Evolutionary conservation across 2,329 filamentous ascomycete genomes (phyloP).

Genomic region (Elsinoe fawcettii): DNA sequence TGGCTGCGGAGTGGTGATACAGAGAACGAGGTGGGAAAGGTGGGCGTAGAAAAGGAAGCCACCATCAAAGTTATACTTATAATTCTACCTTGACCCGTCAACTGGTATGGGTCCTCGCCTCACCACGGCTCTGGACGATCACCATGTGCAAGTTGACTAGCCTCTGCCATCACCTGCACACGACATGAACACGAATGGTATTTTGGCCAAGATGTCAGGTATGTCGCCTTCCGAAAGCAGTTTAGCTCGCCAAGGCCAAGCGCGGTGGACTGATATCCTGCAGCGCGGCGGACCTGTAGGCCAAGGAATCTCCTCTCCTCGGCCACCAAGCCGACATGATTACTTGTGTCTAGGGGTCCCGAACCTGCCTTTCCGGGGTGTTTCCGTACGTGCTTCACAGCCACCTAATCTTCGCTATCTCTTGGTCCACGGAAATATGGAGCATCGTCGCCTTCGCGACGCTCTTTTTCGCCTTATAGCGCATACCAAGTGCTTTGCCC

Average conservation of each 20-base stretch:
- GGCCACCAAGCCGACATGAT: not conserved
- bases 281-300: not conserved
- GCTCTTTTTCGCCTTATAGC: not conserved
- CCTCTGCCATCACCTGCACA: not conserved
- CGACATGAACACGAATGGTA: not conserved
- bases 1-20: constrained; percentile 1
- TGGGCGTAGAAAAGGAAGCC: not conserved
- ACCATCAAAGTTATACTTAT: not conserved
- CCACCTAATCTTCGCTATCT: not conserved
- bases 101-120: not conserved
- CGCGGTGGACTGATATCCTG: not conserved
- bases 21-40: not conserved
- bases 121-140: not conserved
- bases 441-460: not conserved
- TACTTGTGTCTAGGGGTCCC: not conserved
- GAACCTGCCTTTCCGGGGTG: not conserved
- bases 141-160: not conserved
- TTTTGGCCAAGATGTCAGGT: not conserved
- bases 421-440: not conserved
- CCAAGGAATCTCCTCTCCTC: constrained; percentile 6
- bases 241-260: not conserved
- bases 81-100: not conserved
- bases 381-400: not conserved
- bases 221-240: not conserved
- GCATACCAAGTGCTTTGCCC: not conserved